Evolutionary conservation across 805 yeast genomes (phyloP).

Genomic region (Huiozyma naganishii): DNA sequence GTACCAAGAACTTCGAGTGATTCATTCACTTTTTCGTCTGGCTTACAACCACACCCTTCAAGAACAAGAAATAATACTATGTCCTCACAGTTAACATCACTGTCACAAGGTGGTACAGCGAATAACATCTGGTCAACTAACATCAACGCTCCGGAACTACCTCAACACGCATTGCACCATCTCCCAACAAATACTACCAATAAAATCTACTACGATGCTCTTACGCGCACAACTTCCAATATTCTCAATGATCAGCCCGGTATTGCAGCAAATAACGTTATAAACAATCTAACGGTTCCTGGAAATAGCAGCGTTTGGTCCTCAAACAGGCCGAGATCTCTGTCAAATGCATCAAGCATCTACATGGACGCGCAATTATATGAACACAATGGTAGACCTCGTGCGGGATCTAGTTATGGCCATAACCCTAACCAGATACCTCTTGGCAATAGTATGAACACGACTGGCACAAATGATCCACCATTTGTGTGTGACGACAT

Average conservation of each 20-base stretch:
- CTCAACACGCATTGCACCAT: slow-evolving; percentile 11
- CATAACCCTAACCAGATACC: slow-evolving; percentile 3
- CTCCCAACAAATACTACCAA: slow-evolving; percentile 9
- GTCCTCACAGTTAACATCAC: slow-evolving; percentile 27
- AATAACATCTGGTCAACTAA: slow-evolving; percentile 20
- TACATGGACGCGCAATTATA: slow-evolving; percentile 24
- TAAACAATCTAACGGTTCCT: slow-evolving; percentile 1
- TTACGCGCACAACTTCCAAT: slow-evolving; percentile 5
- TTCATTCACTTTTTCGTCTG: slow-evolving; percentile 15
- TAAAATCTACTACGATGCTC: slow-evolving; percentile 15
- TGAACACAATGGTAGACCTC: slow-evolving; percentile 14
- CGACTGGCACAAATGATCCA: slow-evolving; percentile 1
- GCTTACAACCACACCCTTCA: slow-evolving; percentile 14
- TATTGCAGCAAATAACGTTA: slow-evolving; percentile 1
- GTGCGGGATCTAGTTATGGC: slow-evolving; percentile 16
- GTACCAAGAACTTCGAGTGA: slow-evolving; percentile 25
- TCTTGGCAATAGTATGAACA: background rate
- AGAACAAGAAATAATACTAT: slow-evolving; percentile 28
- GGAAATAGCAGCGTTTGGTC: background rate
- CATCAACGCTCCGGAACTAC: slow-evolving; percentile 6
- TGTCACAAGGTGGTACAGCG: slow-evolving; percentile 17
- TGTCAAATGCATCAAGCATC: slow-evolving; percentile 26
- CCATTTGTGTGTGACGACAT: slow-evolving; percentile 43
- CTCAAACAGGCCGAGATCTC: slow-evolving; percentile 20
- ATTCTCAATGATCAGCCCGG: background rate